Percentiles rank a stretch among this genome's conserved stretches.
These are phyloP conservation scores for Aspergillus biplanus DNA, from an alignment of 495 filamentous ascomycete genomes.

Conservation along the genomic window DNA sequence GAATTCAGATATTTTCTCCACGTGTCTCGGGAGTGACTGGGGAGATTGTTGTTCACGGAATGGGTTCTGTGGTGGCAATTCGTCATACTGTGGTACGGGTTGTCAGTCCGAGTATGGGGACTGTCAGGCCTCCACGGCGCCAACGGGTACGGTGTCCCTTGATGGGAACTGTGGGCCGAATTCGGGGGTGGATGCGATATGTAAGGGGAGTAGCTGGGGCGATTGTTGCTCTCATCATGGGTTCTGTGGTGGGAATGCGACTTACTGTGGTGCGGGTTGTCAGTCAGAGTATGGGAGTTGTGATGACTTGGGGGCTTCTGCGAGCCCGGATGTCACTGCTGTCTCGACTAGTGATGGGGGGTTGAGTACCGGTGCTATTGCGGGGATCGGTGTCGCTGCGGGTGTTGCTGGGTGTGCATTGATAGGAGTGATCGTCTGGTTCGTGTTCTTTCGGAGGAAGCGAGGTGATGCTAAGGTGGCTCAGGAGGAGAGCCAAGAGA, in stretches of 20 bases:
- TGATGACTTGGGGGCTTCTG: background rate
- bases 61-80: slow-evolving; percentile 9
- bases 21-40: slow-evolving; percentile 1
- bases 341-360: background rate
- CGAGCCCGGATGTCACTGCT: background rate
- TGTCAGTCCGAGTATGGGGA: slow-evolving; percentile 4
- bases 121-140: background rate
- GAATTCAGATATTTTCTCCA: background rate
- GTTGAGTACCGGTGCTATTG: slow-evolving; percentile 15
- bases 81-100: background rate
- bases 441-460: slow-evolving; percentile 8
- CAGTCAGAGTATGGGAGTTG: slow-evolving; percentile 4
- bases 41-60: slow-evolving; percentile 8
- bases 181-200: background rate
- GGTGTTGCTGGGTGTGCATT: background rate
- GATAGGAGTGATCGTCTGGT: slow-evolving; percentile 11
- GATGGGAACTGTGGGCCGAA: slow-evolving; percentile 5
- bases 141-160: background rate
- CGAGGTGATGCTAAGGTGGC: background rate
- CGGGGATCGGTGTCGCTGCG: slow-evolving; percentile 16
- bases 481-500: background rate
- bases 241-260: slow-evolving; percentile 6
- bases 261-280: slow-evolving; percentile 5
- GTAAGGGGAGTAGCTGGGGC: slow-evolving; percentile 2
- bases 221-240: slow-evolving; percentile 10